phyloP scores from a whole-genome alignment of 2,329 filamentous ascomycete species.

The Exophiala viscosa region DNA sequence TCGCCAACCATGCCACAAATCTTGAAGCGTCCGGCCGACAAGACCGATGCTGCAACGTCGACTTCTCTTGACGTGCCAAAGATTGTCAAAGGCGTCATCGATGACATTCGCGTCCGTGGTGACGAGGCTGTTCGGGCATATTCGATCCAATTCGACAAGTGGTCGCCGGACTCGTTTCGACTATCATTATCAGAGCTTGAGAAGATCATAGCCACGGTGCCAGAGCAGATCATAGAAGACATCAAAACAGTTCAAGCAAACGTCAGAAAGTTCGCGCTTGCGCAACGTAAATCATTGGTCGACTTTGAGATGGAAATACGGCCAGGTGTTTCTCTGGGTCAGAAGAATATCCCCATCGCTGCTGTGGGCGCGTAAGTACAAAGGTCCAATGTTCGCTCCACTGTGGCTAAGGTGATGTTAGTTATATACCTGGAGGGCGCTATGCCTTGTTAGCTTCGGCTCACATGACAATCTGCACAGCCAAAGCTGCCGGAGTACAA shows the following conservation, averaged over 20 bases:
- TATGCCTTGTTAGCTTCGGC: constrained; percentile 53
- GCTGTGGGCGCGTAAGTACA: constrained; percentile 49
- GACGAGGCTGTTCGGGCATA: constrained; percentile 49
- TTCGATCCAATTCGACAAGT: constrained; percentile 54
- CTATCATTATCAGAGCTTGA: constrained; percentile 46
- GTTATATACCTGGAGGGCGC: constrained; percentile 50
- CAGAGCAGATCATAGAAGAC: constrained; percentile 49
- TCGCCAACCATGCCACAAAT: no score
- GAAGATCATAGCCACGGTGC: constrained; percentile 41
- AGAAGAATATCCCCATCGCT: constrained; percentile 49
- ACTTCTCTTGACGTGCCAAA: neutral
- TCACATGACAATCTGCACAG: constrained; percentile 56
- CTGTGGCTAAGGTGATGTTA: no score
- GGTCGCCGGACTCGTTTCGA: constrained; percentile 49
- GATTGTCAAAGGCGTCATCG: constrained; percentile 49
- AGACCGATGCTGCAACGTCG: no score
- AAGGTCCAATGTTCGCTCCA: no score
- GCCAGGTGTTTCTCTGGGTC: constrained; percentile 50
- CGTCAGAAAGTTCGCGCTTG: constrained; percentile 48
- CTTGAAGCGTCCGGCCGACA: no score
- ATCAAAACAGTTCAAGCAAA: constrained; percentile 52
- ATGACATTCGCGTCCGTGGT: constrained; percentile 45
- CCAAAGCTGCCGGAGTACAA: constrained; percentile 52
- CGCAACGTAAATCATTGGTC: constrained; percentile 42
- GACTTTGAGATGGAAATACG: constrained; percentile 52